Base-by-base conservation (phyloP, 306 rosid species). In the Fragaria vesca region DNA sequence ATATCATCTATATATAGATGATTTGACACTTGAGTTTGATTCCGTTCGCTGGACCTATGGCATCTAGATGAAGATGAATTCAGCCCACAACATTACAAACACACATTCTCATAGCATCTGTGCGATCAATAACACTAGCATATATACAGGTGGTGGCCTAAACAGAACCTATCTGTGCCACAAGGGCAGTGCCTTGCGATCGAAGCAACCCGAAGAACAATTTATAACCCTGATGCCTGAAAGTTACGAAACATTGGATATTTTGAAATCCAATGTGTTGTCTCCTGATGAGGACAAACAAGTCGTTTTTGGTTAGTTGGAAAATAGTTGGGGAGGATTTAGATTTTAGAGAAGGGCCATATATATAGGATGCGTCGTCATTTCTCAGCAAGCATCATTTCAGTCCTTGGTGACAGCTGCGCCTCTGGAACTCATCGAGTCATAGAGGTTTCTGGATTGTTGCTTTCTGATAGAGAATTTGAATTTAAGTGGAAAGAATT, bases 231-330 rank as follows among this genome's bases (percentile, higher is more conserved):
- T 17, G 26, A 66, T 2, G 70, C 47, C 47, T 43, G 97, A 89
- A 77, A 85, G 78, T 75, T 72, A 91, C 90, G 50, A 24, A 79
- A 86, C 96, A 17, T 1, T 58, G 82, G 97, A 91, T 88, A 88
- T 91, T 88, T 90, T 74, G 2, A 24, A 73, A 71, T 42, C 58
- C 43, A 62, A 38, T 50, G 83, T 38, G 12, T 76, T 69, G 83
- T 83, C 89, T 71, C 61, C 51, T 62, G 5, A 70, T 69, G 79
- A 34, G 42, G 87, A 85, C 87, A 80, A 79, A 65, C 57, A 76
- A 70, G 43, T 84, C 57, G 30, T 78, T 81, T 45, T 52, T 66
- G 51, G 81, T 72, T 32, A 60, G 65, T 30, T 66, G 76, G 80
- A 73, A 54, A 24, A 47, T 84, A 46, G 58, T 40, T 51, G 73